Evolutionary conservation across 2,329 filamentous ascomycete genomes (phyloP), one percentile per base, ranked within the genome.

Genomic region (Phyllosticta paracitricarpa): DNA sequence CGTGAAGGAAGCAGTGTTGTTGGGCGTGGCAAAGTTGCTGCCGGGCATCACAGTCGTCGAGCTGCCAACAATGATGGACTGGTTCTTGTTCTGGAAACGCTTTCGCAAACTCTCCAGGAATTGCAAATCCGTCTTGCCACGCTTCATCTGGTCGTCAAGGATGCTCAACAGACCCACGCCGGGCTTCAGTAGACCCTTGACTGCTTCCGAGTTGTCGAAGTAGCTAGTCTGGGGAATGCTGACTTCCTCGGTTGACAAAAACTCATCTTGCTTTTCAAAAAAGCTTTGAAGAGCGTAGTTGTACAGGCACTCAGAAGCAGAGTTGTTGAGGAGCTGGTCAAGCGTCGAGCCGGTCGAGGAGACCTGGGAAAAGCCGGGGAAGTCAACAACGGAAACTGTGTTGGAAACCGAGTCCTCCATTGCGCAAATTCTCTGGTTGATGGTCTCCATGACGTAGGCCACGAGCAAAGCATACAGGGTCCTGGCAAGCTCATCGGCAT

Each of bases 191-290:
- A 99, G 81, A 12, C 91, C 93, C 69, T 89, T 91, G 63, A 97
- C 91, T 9, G 93, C 91, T 72, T 97, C 94, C 0, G 89, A 91
- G 74, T 97, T 99, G 75, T 99, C 94, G 68, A 97, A 99, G 75
- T 97, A 99, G 77, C 91, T 96, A 0, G 93, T 97, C 0, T 92
- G 87, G 2, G 92, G 84, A 2, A 99, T 90, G 33, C 82, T 85
- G 40, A 99, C 90, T 72, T 99, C 94, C 73, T 99, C 94, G 1
- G 88, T 91, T 71, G 99, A 94, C 24, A 99, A 81, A 76, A 96
- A 84, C 64, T 97, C 93, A 0, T 92, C 91, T 74, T 94, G 95
- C 66, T 88, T 87, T 70, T 97, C 92, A 73, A 97, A 99, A 77
- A 99, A 97, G 73, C 89, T 95, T 71, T 96, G 92, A 25, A 97